Evolutionary conservation across 177 flowering plant species (phyloP), one percentile per base, ranked within the genome.

Genomic region (Vitis hybrid): DNA sequence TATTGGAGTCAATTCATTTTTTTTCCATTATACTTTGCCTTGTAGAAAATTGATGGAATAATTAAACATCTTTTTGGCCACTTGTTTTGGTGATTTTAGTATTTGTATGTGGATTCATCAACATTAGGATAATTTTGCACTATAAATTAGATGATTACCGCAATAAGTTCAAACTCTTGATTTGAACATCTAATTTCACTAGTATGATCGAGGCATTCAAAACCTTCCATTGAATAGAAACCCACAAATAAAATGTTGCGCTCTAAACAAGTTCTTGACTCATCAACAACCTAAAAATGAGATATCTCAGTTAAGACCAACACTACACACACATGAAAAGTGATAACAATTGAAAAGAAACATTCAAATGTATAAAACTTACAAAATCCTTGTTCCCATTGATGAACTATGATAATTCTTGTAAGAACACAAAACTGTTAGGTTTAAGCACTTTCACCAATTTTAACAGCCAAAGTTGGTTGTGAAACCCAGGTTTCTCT

Each of bases 361-460:
- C 15, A 3, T 13, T 29, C n/a, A 18, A 15, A 51, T 2, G 22
- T 1, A 49, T 39, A 60, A 48, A 3, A 62, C 72, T 55, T 71
- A 75, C 74, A 55, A 63, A 48, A 66, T 75, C 74, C 55, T 66
- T 70, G 64, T 66, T 66, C 62, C 31, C 74, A 16, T 75, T 67
- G 18, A 75, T 66, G 70, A 70, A 70, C 55, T 4, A 39, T 0
- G 63, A 70, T 12, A 68, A 74, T 55, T 75, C 68, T 67, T 75
- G 78, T 45, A 75, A 49, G 53, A 61, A 67, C 33, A 75, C 48
- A 3, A 67, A 26, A 31, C 75, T 70, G 20, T 74, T 71, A 50
- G 78, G 78, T 63, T 67, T 75, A 14, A 75, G 74, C 64, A 75
- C 74, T 62, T 75, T 71, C 29, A 64, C 74, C 71, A 75, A 63